Evolutionary conservation across 2,329 filamentous ascomycete species (phyloP).

Genomic region (Nemania abortiva): DNA sequence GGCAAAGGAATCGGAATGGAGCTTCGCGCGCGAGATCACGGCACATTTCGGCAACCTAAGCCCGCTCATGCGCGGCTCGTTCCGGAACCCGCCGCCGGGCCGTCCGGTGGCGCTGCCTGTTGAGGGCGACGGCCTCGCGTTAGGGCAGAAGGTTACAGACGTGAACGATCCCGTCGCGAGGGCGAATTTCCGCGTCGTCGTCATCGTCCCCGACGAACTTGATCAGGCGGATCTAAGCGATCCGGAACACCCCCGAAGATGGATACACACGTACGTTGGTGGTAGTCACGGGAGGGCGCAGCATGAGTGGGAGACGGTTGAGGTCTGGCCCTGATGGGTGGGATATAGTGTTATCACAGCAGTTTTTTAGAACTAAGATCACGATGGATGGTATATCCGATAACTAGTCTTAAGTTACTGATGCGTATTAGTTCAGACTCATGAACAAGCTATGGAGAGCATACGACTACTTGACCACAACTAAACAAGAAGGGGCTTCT

Average conservation of each 20-base stretch:
- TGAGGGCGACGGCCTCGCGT: slow-evolving; percentile 55
- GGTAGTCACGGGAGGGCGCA: slow-evolving; percentile 47
- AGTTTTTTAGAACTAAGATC: neutral
- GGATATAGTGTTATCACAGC: neutral
- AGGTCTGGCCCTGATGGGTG: slow-evolving; percentile 73
- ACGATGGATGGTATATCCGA: neutral
- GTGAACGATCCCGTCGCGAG: slow-evolving; percentile 78
- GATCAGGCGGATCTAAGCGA: slow-evolving; percentile 80
- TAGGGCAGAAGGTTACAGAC: slow-evolving; percentile 76
- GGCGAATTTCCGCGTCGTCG: slow-evolving; percentile 83
- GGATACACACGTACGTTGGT: slow-evolving; percentile 72
- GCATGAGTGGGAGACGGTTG: slow-evolving; percentile 73
- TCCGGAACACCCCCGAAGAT: slow-evolving; percentile 71
- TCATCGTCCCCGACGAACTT: slow-evolving; percentile 82
- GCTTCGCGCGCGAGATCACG: slow-evolving; percentile 82
- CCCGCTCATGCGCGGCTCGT: slow-evolving; percentile 82
- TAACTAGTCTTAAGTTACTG: neutral
- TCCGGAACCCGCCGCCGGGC: slow-evolving; percentile 79
- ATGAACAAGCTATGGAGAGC: neutral
- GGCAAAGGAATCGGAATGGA: slow-evolving; percentile 70
- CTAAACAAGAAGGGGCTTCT: neutral
- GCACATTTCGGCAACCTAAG: slow-evolving; percentile 91
- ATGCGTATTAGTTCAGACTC: neutral
- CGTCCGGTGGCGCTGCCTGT: slow-evolving; percentile 65
- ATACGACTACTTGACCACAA: neutral